A percentile compares a stretch with the other conserved stretches of the same genome.
These are phyloP conservation scores for Pseudonitzschia pungens DNA, from an alignment of 108 stramenopile species.

Conservation along the genomic window DNA sequence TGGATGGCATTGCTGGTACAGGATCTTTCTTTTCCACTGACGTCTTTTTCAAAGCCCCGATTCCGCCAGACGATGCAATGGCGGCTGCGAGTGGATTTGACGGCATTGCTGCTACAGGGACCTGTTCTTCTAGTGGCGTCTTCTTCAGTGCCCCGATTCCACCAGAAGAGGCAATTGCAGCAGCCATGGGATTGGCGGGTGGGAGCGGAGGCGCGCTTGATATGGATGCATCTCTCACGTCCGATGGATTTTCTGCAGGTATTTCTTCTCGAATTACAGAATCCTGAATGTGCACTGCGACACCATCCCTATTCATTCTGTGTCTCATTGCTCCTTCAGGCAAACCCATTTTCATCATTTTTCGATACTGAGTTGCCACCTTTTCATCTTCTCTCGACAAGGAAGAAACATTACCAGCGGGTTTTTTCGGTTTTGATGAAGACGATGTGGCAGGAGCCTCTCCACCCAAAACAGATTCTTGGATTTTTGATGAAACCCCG, in stretches of 20 bases:
- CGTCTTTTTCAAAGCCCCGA: constrained; percentile 12
- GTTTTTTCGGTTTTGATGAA: neutral
- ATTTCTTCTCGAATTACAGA: constrained; percentile 29
- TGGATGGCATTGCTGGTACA: neutral
- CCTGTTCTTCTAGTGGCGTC: neutral
- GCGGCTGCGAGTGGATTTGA: constrained; percentile 17
- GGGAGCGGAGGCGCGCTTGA: neutral
- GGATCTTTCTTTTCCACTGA: neutral
- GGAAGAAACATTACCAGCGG: constrained; percentile 12
- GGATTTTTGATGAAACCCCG: constrained; percentile 24
- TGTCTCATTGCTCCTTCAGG: constrained; percentile 36
- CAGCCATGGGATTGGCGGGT: constrained; percentile 15
- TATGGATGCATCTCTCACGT: neutral
- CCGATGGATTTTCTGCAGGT: neutral
- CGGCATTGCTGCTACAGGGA: neutral
- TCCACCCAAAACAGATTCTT: constrained; percentile 26
- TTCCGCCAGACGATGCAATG: constrained; percentile 22
- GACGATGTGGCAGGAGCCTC: constrained; percentile 15
- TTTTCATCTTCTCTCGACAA: constrained; percentile 32
- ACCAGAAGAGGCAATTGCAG: constrained; percentile 5
- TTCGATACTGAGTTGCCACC: constrained; percentile 32
- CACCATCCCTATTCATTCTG: constrained; percentile 28
- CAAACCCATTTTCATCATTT: constrained; percentile 39
- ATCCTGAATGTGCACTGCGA: constrained; percentile 24
- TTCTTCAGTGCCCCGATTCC: constrained; percentile 6